phyloP scores from a whole-genome alignment of 2,329 filamentous ascomycete species.

The Didymellaceae sp. region DNA sequence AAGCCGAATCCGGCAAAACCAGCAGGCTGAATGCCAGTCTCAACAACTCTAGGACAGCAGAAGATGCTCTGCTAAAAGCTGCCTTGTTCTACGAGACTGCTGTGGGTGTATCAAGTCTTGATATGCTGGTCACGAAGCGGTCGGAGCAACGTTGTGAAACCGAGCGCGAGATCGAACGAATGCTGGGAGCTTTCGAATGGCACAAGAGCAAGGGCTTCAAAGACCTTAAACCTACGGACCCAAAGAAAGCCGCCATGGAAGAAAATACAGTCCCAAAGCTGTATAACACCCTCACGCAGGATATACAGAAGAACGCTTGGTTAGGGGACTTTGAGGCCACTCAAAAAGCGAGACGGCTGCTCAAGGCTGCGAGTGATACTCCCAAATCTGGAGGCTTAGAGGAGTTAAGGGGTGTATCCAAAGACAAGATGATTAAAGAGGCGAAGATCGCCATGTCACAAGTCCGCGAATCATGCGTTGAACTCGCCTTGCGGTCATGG shows the following conservation, averaged over 20 bases:
- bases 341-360: constrained; percentile 7
- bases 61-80: constrained; percentile 61
- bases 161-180: constrained; percentile 18
- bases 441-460: constrained; percentile 30
- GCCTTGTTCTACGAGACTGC: constrained; percentile 36
- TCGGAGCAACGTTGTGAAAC: constrained; percentile 20
- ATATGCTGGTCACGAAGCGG: constrained; percentile 23
- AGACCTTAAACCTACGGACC: constrained; percentile 6
- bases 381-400: constrained; percentile 11
- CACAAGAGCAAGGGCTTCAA: constrained; percentile 13
- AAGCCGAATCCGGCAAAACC: constrained; percentile 46
- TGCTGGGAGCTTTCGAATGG: constrained; percentile 28
- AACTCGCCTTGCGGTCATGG: constrained; percentile 26
- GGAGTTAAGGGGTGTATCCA: constrained; percentile 6
- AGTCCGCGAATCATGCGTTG: constrained; percentile 25
- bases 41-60: constrained; percentile 53
- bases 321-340: constrained; percentile 33
- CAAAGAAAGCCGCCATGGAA: constrained; percentile 9
- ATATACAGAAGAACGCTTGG: constrained; percentile 23
- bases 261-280: constrained; percentile 18
- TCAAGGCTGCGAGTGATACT: constrained; percentile 15
- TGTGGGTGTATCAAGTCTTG: constrained; percentile 22
- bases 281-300: constrained; percentile 27
- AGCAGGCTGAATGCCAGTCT: constrained; percentile 55
- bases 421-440: constrained; percentile 7